These are phyloP conservation scores for Grigorovia humatica DNA, from an alignment of 805 yeast genomes.

Conservation along the genomic window DNA sequence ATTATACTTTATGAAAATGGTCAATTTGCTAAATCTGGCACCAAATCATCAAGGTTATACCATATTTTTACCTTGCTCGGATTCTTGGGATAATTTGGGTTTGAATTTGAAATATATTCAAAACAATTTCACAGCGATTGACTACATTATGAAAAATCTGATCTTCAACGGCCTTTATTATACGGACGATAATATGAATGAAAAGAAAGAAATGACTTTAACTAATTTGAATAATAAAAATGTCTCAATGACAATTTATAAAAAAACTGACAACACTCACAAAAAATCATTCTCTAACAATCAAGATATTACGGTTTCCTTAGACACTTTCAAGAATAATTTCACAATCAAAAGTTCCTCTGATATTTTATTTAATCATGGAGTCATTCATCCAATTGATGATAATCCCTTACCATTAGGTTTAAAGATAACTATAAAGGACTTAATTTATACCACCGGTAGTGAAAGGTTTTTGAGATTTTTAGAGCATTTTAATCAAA, in stretches of 20 bases:
- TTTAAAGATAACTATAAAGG: constrained; percentile 41
- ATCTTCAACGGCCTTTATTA: constrained; percentile 58
- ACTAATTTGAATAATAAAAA: constrained; percentile 23
- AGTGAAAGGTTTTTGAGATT: constrained; percentile 38
- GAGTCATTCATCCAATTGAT: constrained; percentile 68
- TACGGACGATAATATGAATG: constrained; percentile 36
- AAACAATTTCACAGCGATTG: constrained; percentile 39
- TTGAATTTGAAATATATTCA: constrained; percentile 51
- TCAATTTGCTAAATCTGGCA: constrained; percentile 42
- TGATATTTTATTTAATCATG: constrained; percentile 71
- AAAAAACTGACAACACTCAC: neutral
- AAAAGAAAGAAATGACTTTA: constrained; percentile 10
- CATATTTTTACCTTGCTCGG: constrained; percentile 64
- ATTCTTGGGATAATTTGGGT: constrained; percentile 58
- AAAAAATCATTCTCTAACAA: neutral
- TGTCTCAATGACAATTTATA: neutral
- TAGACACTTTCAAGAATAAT: constrained; percentile 16
- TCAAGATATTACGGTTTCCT: constrained; percentile 4
- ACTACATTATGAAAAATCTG: constrained; percentile 43
- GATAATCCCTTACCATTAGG: constrained; percentile 46
- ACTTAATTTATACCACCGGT: constrained; percentile 48
- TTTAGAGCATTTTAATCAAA: constrained; percentile 34
- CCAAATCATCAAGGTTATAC: constrained; percentile 60
- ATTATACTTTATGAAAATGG: constrained; percentile 42
- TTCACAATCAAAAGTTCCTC: constrained; percentile 29